Conservation (phyloP, 371 early-diverging fungal genomes). For the Gilbertella persicaria region DNA sequence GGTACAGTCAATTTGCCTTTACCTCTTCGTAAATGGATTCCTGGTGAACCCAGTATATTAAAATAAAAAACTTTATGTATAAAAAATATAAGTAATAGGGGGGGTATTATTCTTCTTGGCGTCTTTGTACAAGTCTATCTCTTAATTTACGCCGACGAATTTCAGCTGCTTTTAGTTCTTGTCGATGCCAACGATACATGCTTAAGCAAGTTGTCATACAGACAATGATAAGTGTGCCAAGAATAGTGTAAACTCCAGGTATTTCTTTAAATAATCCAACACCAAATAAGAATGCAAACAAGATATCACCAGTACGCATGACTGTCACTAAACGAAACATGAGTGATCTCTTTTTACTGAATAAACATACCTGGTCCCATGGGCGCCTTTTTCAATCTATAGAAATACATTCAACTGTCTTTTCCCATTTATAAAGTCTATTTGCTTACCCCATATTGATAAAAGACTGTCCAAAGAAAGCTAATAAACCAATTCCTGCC, state of each 20-base stretch:
- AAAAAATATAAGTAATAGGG: slow-evolving; percentile 1
- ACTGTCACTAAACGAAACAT: slow-evolving; percentile 38
- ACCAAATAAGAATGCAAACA: slow-evolving; percentile 77
- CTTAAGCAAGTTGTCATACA: slow-evolving; percentile 62
- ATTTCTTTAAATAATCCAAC: slow-evolving; percentile 66
- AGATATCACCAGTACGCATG: slow-evolving; percentile 76
- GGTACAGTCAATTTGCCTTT: slow-evolving; percentile 77
- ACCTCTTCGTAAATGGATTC: slow-evolving; percentile 75
- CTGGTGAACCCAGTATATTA: slow-evolving; percentile 38
- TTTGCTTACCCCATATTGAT: slow-evolving; percentile 60
- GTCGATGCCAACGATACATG: slow-evolving; percentile 56
- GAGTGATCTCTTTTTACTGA: not conserved
- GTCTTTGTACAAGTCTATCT: slow-evolving; percentile 8
- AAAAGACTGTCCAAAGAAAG: slow-evolving; percentile 73
- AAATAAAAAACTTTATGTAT: slow-evolving; percentile 10
- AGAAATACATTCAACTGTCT: slow-evolving; percentile 1
- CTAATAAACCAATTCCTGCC: slow-evolving; percentile 54
- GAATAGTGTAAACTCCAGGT: slow-evolving; percentile 50
- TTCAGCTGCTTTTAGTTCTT: slow-evolving; percentile 11
- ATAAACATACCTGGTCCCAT: slow-evolving; percentile 58
- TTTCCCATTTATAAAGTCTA: not conserved
- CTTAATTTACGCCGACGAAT: slow-evolving; percentile 14
- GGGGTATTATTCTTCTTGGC: not conserved
- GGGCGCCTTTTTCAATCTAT: slow-evolving; percentile 67
- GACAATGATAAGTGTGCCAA: slow-evolving; percentile 67